Evolutionary conservation across 2,329 filamentous ascomycete genomes (phyloP).

Genomic region (Fusarium aywerte): DNA sequence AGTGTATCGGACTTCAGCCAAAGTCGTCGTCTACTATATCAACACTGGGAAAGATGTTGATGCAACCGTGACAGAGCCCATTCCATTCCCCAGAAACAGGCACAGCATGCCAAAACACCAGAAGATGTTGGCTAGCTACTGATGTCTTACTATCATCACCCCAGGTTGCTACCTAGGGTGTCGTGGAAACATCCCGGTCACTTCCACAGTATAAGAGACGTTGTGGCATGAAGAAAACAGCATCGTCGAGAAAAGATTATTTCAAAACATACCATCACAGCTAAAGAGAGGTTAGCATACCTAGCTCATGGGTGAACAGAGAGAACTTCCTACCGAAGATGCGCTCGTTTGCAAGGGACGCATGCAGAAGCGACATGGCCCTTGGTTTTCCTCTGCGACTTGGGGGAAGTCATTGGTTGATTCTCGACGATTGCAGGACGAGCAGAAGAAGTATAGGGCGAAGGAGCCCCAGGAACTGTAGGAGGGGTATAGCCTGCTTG

Average conservation of each 20-base stretch:
- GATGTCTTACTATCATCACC: not conserved
- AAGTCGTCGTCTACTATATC: not conserved
- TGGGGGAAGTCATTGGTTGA: conserved; percentile 64
- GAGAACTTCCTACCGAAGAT: conserved; percentile 68
- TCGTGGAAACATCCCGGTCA: not conserved
- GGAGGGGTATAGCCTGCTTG: conserved; percentile 41
- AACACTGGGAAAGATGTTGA: not conserved
- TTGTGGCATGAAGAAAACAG: not conserved
- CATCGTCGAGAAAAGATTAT: not conserved
- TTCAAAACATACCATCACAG: conserved; percentile 69
- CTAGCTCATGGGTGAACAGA: not conserved
- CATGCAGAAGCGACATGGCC: conserved; percentile 87
- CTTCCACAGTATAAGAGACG: not conserved
- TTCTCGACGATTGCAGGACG: conserved; percentile 57
- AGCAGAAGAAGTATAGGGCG: conserved; percentile 41
- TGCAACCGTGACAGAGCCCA: too few species aligned
- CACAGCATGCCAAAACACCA: not conserved
- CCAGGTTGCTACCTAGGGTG: not conserved
- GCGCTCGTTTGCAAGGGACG: conserved; percentile 85
- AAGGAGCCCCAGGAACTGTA: conserved; percentile 28
- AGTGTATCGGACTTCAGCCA: not conserved
- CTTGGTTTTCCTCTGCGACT: conserved; percentile 75
- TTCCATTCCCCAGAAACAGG: too few species aligned
- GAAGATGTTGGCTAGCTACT: not conserved
- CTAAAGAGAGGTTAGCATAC: conserved; percentile 50